Evolutionary conservation across 176 grass and related monocot species (phyloP), one percentile per base, ranked within the genome.

Genomic region (Neostapfia colusana): DNA sequence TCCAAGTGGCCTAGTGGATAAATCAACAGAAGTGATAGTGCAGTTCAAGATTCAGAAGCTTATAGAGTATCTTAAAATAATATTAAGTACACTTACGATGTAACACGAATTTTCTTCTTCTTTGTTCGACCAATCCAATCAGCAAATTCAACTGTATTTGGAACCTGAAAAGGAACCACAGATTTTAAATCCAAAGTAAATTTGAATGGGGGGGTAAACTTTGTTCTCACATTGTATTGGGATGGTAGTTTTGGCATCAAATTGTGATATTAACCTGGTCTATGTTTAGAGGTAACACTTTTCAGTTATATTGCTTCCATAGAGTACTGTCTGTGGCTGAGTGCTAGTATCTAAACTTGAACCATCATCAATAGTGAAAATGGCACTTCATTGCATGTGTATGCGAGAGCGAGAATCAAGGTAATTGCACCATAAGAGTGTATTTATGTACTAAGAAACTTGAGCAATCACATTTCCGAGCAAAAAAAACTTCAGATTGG

Each of bases 51-150:
- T 58, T 46, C 25, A 67, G 23, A 16, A n/a, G 43, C 63, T 48
- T 39, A n/a, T 17, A 39, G 43, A 70, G 45, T 42, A 42, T 13
- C 17, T 41, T 59, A 23, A 66, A 26, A 60, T 74, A 28, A 73
- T 48, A 61, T 20, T 13, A 61, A 62, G 20, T 59, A 67, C 43
- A 81, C 87, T 80, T 90, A 90, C 91, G 86, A 79, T 53, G 91
- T 93, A 16, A 97, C 91, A 82, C 87, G 89, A 78, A 97, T 97
- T 79, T 93, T 90, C 82, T 97, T 97, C 69, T 93, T 87, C 72
- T 93, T 97, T 78, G 95, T 97, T 18, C 95, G 91, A 64, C 95
- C 95, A 93, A 97, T 97, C 95, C 95, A 97, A 61, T 97, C 91
- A 62, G 95, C 95, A 93, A 97, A 97, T 87, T 97, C 95, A 79